These are phyloP conservation scores for Arctium minus DNA, from an alignment of 129 eudicot species.

Conservation along the genomic window DNA sequence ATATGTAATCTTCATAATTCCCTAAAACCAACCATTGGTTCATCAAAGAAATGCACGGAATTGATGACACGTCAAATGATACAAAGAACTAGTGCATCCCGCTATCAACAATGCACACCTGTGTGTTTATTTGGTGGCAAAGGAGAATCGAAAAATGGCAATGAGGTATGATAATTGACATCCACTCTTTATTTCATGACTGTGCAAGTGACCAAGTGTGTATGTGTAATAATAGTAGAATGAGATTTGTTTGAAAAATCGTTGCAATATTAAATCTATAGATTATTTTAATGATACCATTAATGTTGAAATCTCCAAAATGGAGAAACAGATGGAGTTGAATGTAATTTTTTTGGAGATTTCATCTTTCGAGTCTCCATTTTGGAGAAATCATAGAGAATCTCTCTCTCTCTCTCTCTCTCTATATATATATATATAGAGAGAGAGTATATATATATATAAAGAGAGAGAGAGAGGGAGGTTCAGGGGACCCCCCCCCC, in stretches of 20 bases:
- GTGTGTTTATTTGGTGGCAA: constrained; percentile 63
- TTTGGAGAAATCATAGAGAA: background rate
- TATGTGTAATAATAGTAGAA: background rate
- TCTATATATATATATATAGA: too few relatives aligned
- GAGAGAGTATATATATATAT: too few relatives aligned
- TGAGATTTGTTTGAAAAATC: background rate
- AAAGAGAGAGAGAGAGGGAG: too few relatives aligned
- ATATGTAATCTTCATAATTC: constrained; percentile 16
- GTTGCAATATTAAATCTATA: background rate
- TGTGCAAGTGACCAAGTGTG: background rate
- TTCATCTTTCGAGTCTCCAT: background rate
- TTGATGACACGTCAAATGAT: constrained; percentile 19
- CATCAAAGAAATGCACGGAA: constrained; percentile 28
- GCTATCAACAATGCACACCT: constrained; percentile 35
- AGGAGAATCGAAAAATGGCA: constrained; percentile 41
- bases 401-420: too few relatives aligned
- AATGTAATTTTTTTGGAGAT: background rate
- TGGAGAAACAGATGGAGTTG: background rate
- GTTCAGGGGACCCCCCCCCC: too few relatives aligned
- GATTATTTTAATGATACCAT: background rate
- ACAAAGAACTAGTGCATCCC: constrained; percentile 16
- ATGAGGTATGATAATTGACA: constrained; percentile 45
- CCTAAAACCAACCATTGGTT: constrained; percentile 7
- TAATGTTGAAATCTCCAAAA: background rate
- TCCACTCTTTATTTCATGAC: constrained; percentile 4